phyloP scores from a whole-genome alignment of 192 early-diverging fungal species.

The Piromyces finnis region DNA sequence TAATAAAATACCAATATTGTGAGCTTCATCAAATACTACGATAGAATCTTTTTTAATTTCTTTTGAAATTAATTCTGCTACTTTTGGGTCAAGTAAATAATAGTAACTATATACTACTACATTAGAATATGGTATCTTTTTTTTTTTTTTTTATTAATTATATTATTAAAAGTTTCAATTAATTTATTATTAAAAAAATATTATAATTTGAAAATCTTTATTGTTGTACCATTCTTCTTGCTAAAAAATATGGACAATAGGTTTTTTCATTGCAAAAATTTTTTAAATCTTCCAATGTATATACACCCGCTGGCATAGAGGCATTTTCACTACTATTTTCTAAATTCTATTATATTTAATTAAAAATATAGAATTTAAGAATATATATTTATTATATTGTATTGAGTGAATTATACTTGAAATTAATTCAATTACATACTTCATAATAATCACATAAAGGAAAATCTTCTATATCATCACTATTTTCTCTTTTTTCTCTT shows the following conservation, averaged over 20 bases:
- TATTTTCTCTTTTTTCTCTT: slow-evolving; percentile 33
- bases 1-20: slow-evolving; percentile 98
- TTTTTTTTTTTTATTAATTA: background rate
- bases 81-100: slow-evolving; percentile 98
- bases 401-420: no score
- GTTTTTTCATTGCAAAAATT: slow-evolving; percentile 51
- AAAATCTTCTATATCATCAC: slow-evolving; percentile 6
- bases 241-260: slow-evolving; percentile 90
- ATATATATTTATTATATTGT: no score
- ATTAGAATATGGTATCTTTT: slow-evolving; percentile 68
- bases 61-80: slow-evolving; percentile 90
- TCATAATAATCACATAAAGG: slow-evolving; percentile 70
- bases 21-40: slow-evolving; percentile 99
- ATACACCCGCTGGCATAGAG: slow-evolving; percentile 71
- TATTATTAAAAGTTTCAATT: no score
- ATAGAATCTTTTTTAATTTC: slow-evolving; percentile 87
- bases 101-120: slow-evolving; percentile 98
- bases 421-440: slow-evolving; percentile 11
- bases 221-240: slow-evolving; percentile 50
- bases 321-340: slow-evolving; percentile 39
- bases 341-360: slow-evolving; percentile 21
- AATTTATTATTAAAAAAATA: no score
- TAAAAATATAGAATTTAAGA: no score
- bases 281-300: slow-evolving; percentile 88
- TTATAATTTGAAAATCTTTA: no score